Evolutionary conservation across 208 protist genomes (phyloP).

Genomic region (Acanthamoeba quina): DNA sequence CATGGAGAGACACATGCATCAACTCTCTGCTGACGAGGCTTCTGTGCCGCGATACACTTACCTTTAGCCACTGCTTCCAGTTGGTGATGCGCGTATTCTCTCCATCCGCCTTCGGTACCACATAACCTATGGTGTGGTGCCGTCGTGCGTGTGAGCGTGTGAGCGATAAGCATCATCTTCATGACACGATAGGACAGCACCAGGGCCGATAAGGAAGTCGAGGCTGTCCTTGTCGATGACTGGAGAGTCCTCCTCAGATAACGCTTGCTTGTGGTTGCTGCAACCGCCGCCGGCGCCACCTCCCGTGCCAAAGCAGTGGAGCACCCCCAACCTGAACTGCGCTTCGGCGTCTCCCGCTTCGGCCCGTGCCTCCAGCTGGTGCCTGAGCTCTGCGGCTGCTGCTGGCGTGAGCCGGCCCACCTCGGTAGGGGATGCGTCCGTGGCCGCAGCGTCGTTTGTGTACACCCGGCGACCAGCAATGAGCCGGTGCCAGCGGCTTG

Average conservation of each 20-base stretch:
- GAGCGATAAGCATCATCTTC: no score
- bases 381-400: background rate
- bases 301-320: conserved; percentile 32
- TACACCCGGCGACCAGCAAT: no score
- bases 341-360: conserved; percentile 27
- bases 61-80: conserved; percentile 64
- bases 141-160: background rate
- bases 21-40: background rate
- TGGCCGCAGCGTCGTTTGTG: no score
- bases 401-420: background rate
- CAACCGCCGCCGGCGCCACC: background rate
- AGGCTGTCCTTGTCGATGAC: conserved; percentile 29
- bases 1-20: background rate
- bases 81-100: conserved; percentile 57
- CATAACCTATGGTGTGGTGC: conserved; percentile 42
- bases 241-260: background rate
- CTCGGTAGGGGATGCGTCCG: no score
- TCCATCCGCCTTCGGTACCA: conserved; percentile 28
- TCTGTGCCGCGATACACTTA: background rate
- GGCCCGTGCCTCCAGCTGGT: conserved; percentile 7
- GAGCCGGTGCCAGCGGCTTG: no score
- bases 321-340: conserved; percentile 50
- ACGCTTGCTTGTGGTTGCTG: conserved; percentile 11
- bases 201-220: conserved; percentile 56
- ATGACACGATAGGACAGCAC: background rate